Evolutionary conservation across 2,329 filamentous ascomycete species (phyloP), one percentile per base, ranked within the genome.

Genomic region (Botryotinia globosa): DNA sequence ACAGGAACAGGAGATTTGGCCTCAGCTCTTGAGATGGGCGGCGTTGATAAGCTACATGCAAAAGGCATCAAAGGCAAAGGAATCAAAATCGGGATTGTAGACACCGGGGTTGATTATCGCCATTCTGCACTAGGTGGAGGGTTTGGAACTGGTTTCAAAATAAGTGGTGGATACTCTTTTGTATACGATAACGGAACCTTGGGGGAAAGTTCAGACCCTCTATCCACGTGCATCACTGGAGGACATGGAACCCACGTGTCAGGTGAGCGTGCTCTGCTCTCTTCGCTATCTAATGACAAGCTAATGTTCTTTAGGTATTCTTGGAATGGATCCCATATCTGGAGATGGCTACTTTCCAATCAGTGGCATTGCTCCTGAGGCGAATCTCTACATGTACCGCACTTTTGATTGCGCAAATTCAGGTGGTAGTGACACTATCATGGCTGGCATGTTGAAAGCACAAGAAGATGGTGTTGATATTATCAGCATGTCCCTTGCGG

Each of bases 61-160:
- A 78, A 81, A 45, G 84, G 85, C 12, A 79, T 84, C n/a, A 85
- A 82, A 2, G 85, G 85, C 32, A 81, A 83, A 58, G 84, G 85
- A 1, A 77, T 85, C 44, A 82, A 81, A 34, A 80, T 87, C 29
- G 84, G 80, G 8, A 78, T 86, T 44, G 58, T 76, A 37, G 76
- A 77, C 69, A 81, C 79, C 32, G 83, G 83, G 18, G 80, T 90
- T 65, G 89, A 91, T 78, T 91, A 90, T 77, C 84, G 82, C 0
- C 89, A 91, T 77, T 87, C 88, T 2, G 87, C 88, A 42, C 85
- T 92, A 0, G 90, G 90, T 51, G 88, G 88, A 64, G 89, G 89
- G 77, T 91, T 90, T 77, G 90, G 89, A 2, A 77, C 83, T 1
- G 87, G 85, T 20, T 90, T 86, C 76, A 82, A 90, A 58, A 87